Evolutionary conservation across 495 filamentous ascomycete genomes (phyloP).

Genomic region (Tuber melanosporum): DNA sequence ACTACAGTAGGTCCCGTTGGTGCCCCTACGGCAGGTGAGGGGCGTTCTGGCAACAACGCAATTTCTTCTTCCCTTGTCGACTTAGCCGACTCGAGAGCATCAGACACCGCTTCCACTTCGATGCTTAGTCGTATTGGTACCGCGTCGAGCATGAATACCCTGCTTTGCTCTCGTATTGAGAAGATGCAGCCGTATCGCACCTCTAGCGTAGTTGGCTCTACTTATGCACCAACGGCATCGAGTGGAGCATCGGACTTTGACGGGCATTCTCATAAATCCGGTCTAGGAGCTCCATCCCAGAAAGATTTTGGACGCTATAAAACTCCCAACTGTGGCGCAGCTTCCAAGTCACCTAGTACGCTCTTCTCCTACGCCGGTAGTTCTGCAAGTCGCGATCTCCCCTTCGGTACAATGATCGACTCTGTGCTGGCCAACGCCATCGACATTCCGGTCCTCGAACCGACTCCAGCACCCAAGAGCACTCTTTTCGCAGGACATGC

Average conservation of each 20-base stretch:
- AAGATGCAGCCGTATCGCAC: constrained; percentile 1
- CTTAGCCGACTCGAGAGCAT: not conserved
- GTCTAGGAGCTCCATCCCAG: not conserved
- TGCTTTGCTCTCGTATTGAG: not conserved
- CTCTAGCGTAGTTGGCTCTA: not conserved
- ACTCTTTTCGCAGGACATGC: not conserved
- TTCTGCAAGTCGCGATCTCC: not conserved
- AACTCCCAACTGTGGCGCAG: not conserved
- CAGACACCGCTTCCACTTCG: not conserved
- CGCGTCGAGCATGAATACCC: not conserved
- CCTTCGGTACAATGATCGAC: not conserved
- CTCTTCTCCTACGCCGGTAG: not conserved
- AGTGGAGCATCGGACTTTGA: not conserved
- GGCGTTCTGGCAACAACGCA: not conserved
- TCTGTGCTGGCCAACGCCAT: not conserved
- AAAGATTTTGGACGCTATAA: not conserved
- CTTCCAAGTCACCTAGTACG: not conserved
- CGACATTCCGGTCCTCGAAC: not conserved
- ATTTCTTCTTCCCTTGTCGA: not conserved
- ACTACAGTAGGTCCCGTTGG: not conserved
- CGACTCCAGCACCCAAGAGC: not conserved
- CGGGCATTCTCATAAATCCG: not conserved
- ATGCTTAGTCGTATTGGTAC: not conserved
- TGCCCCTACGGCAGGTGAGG: not conserved
- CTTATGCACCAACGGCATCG: not conserved